A percentile compares a stretch with the other conserved stretches of the same genome.
These are phyloP conservation scores for Angomonas ambiguus DNA, from an alignment of 208 protist species.

Conservation along the genomic window DNA sequence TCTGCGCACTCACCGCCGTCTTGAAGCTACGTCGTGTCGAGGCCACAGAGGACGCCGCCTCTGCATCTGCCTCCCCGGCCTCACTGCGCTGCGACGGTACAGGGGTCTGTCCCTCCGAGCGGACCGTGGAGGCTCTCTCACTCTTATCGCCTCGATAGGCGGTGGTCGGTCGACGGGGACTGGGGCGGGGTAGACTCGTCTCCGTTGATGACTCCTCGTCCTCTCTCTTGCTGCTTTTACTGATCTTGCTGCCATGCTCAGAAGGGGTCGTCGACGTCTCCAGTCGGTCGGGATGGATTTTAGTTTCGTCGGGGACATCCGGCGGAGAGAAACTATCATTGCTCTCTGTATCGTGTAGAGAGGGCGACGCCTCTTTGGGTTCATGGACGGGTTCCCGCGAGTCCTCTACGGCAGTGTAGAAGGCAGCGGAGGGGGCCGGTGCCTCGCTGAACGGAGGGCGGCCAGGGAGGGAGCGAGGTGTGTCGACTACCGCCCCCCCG, in stretches of 20 bases:
- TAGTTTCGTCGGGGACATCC: neutral
- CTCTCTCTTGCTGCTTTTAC: neutral
- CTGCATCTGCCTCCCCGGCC: neutral
- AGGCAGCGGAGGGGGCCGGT: neutral
- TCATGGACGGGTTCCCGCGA: no score
- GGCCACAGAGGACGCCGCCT: neutral
- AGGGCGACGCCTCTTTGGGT: no score
- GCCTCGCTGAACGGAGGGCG: neutral
- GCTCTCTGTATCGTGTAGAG: neutral
- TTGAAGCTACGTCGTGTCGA: neutral
- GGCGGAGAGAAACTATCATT: neutral
- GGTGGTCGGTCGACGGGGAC: neutral
- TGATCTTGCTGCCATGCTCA: neutral
- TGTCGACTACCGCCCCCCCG: neutral
- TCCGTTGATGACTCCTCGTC: neutral
- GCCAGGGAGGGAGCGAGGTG: no score
- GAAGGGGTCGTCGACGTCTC: neutral
- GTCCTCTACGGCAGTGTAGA: neutral
- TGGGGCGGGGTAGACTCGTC: neutral
- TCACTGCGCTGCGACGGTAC: no score
- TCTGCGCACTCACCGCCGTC: conserved; percentile 6
- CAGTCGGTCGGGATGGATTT: neutral
- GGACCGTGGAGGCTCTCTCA: neutral
- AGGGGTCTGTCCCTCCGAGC: no score
- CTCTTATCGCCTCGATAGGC: neutral